Conservation (phyloP, 768 basidiomycete genomes). For the Pseudohyphozyma bogoriensis region DNA sequence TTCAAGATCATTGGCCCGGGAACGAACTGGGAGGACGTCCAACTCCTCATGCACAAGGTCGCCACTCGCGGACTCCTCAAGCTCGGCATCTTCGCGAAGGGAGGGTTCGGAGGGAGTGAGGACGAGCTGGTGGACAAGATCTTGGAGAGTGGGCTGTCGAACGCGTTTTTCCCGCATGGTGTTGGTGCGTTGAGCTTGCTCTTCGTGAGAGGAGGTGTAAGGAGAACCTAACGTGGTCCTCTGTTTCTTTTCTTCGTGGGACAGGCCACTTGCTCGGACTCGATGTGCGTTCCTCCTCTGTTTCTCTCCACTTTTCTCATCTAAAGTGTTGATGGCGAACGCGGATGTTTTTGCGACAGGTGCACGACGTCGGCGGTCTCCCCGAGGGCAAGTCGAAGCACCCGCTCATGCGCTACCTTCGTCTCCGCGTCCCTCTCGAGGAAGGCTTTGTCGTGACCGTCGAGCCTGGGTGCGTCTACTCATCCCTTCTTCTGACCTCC, state of each 20-base stretch:
- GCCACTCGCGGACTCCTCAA: slow-evolving; percentile 71
- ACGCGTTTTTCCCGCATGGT: slow-evolving; percentile 92
- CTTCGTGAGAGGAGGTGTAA: neutral
- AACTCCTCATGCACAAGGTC: slow-evolving; percentile 68
- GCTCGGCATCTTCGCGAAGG: slow-evolving; percentile 72
- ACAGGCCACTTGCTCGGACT: slow-evolving; percentile 80
- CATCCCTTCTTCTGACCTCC: neutral
- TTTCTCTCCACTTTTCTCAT: neutral
- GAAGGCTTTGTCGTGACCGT: slow-evolving; percentile 64
- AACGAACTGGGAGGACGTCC: slow-evolving; percentile 82
- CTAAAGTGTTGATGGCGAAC: too few relatives aligned
- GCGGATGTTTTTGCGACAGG: neutral
- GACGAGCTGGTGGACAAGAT: slow-evolving; percentile 41
- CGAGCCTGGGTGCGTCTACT: slow-evolving; percentile 27
- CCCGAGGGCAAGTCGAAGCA: slow-evolving; percentile 27
- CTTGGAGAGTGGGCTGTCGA: slow-evolving; percentile 61
- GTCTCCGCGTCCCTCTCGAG: slow-evolving; percentile 63
- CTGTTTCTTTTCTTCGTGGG: neutral
- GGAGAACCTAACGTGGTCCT: neutral
- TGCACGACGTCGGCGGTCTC: slow-evolving; percentile 21
- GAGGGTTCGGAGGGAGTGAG: slow-evolving; percentile 47
- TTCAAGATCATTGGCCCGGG: slow-evolving; percentile 62
- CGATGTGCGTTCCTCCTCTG: slow-evolving; percentile 67
- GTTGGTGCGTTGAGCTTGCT: slow-evolving; percentile 35
- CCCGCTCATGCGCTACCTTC: slow-evolving; percentile 63